Conservation (phyloP, 2,329 filamentous ascomycete species). For the Lasiodiplodia theobromae region DNA sequence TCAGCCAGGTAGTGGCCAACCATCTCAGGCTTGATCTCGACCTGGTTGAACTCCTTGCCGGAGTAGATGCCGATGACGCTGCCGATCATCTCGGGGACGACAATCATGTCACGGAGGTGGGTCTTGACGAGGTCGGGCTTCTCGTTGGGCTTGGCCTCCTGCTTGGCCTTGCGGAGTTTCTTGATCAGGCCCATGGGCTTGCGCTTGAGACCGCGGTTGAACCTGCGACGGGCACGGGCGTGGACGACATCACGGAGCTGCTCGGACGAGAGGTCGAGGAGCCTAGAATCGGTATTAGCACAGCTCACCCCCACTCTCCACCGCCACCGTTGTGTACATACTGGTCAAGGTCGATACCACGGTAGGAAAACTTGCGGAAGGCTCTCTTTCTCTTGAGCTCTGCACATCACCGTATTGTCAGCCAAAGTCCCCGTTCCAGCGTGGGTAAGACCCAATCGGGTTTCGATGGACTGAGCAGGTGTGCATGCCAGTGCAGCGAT, state of each 20-base stretch:
- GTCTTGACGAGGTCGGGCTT: slow-evolving; percentile 99
- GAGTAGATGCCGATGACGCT: slow-evolving; percentile 99
- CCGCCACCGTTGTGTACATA: slow-evolving; percentile 61
- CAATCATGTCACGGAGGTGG: slow-evolving; percentile 99
- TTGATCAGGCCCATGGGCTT: slow-evolving; percentile 99
- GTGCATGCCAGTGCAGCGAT: slow-evolving; percentile 26
- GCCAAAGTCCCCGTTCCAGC: slow-evolving; percentile 31
- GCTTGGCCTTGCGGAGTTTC: slow-evolving; percentile 99
- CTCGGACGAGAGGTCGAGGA: slow-evolving; percentile 97
- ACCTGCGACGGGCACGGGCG: slow-evolving; percentile 96
- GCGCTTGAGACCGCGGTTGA: slow-evolving; percentile 99
- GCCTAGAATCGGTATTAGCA: slow-evolving; percentile 63
- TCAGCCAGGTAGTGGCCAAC: slow-evolving; percentile 99
- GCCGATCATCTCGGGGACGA: slow-evolving; percentile 99
- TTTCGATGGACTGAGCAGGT: slow-evolving; percentile 29
- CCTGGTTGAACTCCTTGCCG: slow-evolving; percentile 99
- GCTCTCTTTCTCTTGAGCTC: slow-evolving; percentile 99
- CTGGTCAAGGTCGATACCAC: slow-evolving; percentile 99
- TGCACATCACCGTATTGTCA: slow-evolving; percentile 29
- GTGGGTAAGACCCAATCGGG: slow-evolving; percentile 31
- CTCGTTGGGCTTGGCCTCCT: slow-evolving; percentile 99
- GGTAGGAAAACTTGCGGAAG: slow-evolving; percentile 99
- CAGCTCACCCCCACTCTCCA: slow-evolving; percentile 28
- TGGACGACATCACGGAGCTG: slow-evolving; percentile 99
- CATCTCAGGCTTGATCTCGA: slow-evolving; percentile 99